Percentiles rank a stretch among this genome's conserved stretches.
Evolutionary conservation across 2,329 filamentous ascomycete genomes (phyloP).

Genomic region (Cryphonectria carpinicola): DNA sequence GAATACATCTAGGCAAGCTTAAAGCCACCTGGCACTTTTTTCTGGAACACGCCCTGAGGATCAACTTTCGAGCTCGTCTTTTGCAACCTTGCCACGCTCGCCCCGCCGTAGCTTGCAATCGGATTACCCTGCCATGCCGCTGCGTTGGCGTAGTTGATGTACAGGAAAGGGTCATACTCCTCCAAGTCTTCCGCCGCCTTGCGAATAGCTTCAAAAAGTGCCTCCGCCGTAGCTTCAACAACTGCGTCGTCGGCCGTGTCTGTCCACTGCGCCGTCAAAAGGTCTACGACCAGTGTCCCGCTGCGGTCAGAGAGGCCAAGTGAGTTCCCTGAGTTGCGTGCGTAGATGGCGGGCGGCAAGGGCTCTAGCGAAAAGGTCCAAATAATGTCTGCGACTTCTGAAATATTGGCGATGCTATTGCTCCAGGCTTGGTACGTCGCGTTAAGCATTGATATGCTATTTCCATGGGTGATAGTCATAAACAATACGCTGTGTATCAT

Average conservation of each 20-base stretch:
- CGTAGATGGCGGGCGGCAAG: neutral
- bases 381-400: neutral
- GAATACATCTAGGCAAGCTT: neutral
- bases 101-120: neutral
- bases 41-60: neutral
- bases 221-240: neutral
- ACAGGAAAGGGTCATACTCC: neutral
- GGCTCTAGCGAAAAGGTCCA: neutral
- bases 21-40: neutral
- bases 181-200: neutral
- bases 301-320: neutral
- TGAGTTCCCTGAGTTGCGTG: neutral
- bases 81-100: neutral
- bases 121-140: neutral
- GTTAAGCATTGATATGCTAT: neutral
- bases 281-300: neutral
- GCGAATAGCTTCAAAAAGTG: neutral
- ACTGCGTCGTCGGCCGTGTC: neutral
- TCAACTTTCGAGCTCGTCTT: neutral
- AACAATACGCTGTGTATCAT: neutral
- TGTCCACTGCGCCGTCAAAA: slow-evolving; percentile 1
- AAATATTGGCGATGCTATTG: neutral
- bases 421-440: neutral
- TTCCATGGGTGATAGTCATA: neutral
- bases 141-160: neutral